phyloP scores from a whole-genome alignment of 2,329 filamentous ascomycete species.

The Biscogniauxia marginata region DNA sequence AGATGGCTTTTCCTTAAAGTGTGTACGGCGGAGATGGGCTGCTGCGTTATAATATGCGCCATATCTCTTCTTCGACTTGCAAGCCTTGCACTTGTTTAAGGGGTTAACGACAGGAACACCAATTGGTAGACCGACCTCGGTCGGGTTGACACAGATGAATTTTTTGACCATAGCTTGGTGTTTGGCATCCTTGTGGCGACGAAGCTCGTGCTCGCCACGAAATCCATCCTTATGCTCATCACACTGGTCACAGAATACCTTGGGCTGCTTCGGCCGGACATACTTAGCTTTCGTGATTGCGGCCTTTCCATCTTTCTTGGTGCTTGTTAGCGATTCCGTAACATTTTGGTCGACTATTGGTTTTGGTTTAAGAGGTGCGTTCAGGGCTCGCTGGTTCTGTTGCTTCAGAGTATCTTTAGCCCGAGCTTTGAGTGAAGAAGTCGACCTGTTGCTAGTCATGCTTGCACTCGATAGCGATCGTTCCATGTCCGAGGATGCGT shows the following conservation, averaged over 20 bases:
- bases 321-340: conserved; percentile 17
- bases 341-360: conserved; percentile 34
- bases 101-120: conserved; percentile 58
- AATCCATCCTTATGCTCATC: conserved; percentile 74
- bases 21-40: conserved; percentile 81
- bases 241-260: conserved; percentile 69
- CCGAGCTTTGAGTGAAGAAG: conserved; percentile 44
- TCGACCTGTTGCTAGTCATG: conserved; percentile 43
- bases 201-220: conserved; percentile 80
- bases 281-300: conserved; percentile 45
- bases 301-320: conserved; percentile 43
- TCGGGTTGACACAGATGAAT: conserved; percentile 58
- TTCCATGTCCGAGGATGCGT: conserved; percentile 43
- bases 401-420: conserved; percentile 47
- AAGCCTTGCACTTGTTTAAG: conserved; percentile 80
- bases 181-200: conserved; percentile 63
- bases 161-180: conserved; percentile 60
- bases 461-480: conserved; percentile 48
- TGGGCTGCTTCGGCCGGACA: conserved; percentile 66
- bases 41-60: conserved; percentile 94
- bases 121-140: conserved; percentile 36
- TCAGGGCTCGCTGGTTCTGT: conserved; percentile 43
- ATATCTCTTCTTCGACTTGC: conserved; percentile 73
- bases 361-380: conserved; percentile 45
- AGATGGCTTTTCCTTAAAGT: conserved; percentile 69